Percentiles rank a stretch among this genome's conserved stretches.
Conservation (phyloP, 768 basidiomycete genomes). For the Obba rivulosa region DNA sequence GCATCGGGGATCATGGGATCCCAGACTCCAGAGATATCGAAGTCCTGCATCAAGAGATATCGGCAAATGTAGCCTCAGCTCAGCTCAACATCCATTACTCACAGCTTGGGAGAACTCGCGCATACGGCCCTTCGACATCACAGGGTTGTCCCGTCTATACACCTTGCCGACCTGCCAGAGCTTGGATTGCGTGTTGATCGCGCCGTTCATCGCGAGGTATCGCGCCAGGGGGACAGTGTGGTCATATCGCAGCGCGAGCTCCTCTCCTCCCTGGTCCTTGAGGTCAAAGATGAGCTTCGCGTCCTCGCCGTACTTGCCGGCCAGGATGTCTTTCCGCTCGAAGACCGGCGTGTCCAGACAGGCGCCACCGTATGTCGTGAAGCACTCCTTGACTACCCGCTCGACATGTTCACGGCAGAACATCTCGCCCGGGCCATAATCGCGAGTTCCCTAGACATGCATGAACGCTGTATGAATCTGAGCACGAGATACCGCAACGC, state of each 20-base stretch:
- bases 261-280: slow-evolving; percentile 95
- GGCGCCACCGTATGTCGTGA: slow-evolving; percentile 82
- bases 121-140: slow-evolving; percentile 98
- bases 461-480: slow-evolving; percentile 13
- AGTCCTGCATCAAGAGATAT: slow-evolving; percentile 54
- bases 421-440: slow-evolving; percentile 91
- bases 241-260: slow-evolving; percentile 91
- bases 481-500: neutral
- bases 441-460: slow-evolving; percentile 76
- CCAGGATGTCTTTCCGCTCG: slow-evolving; percentile 92
- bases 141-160: slow-evolving; percentile 92
- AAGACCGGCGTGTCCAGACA: slow-evolving; percentile 98
- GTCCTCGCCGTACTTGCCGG: slow-evolving; percentile 98
- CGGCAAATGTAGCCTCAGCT: slow-evolving; percentile 24
- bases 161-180: slow-evolving; percentile 99
- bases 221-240: slow-evolving; percentile 96
- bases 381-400: slow-evolving; percentile 78
- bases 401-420: slow-evolving; percentile 89
- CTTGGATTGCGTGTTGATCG: slow-evolving; percentile 68
- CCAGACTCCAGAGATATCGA: slow-evolving; percentile 89
- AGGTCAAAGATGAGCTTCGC: slow-evolving; percentile 96
- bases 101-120: slow-evolving; percentile 94
- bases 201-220: slow-evolving; percentile 93
- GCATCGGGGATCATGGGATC: slow-evolving; percentile 98
- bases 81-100: neutral